A percentile compares a stretch with the other conserved stretches of the same genome.
Evolutionary conservation across 108 stramenopile genomes (phyloP).

Genomic region (Discostella stelligeroides): DNA sequence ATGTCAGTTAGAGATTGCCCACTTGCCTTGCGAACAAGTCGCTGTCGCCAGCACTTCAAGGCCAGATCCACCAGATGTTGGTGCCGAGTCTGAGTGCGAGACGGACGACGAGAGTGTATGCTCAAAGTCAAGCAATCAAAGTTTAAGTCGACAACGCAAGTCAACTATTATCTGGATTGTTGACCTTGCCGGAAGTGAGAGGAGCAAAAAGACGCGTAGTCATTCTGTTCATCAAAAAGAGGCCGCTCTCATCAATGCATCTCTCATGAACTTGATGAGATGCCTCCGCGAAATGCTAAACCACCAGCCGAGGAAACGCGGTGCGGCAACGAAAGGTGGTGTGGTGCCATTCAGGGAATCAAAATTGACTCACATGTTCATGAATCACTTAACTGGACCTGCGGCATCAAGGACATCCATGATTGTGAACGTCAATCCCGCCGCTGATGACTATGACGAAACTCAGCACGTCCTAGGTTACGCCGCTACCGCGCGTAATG

Average conservation of each 20-base stretch:
- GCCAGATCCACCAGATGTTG: slow-evolving; percentile 6
- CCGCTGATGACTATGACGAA: slow-evolving; percentile 88
- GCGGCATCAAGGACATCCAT: slow-evolving; percentile 80
- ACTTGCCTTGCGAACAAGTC: slow-evolving; percentile 12
- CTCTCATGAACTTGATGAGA: slow-evolving; percentile 96
- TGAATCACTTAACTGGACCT: slow-evolving; percentile 85
- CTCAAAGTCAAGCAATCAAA: slow-evolving; percentile 33
- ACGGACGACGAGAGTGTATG: slow-evolving; percentile 69
- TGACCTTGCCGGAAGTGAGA: slow-evolving; percentile 97
- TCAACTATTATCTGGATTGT: slow-evolving; percentile 91
- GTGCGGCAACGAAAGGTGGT: slow-evolving; percentile 46
- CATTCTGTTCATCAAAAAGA: slow-evolving; percentile 89
- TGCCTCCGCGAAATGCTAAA: slow-evolving; percentile 90
- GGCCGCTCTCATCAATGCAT: slow-evolving; percentile 93
- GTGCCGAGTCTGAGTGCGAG: slow-evolving; percentile 51
- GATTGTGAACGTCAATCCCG: slow-evolving; percentile 94
- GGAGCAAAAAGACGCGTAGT: slow-evolving; percentile 85
- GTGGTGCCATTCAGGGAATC: slow-evolving; percentile 95
- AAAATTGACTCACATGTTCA: slow-evolving; percentile 97
- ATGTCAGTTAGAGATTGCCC: slow-evolving; percentile 82
- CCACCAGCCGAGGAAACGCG: slow-evolving; percentile 49
- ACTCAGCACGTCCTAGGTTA: slow-evolving; percentile 91
- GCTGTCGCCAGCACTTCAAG: neutral
- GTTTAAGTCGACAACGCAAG: slow-evolving; percentile 26
- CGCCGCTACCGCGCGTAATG: slow-evolving; percentile 76